Evolutionary conservation across 768 basidiomycete species (phyloP).

Genomic region (Rhodosporidiobolus odoratus): DNA sequence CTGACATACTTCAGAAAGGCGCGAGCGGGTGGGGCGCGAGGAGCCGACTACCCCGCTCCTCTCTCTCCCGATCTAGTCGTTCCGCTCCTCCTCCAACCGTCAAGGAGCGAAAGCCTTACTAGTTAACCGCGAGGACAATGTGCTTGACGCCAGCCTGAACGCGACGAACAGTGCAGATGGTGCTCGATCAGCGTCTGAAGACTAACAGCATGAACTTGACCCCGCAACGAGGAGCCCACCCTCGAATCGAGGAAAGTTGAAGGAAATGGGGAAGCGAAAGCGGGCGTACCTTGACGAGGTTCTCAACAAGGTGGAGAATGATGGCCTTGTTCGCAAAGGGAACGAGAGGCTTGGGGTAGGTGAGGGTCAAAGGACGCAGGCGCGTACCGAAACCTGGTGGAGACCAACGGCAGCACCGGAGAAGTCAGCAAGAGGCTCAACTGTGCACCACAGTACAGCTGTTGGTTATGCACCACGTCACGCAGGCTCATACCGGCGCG

Average conservation of each 20-base stretch:
- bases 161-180: background rate
- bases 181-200: background rate
- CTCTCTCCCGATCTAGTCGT: too few species aligned
- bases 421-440: background rate
- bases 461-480: background rate
- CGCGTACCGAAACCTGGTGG: conserved; percentile 51
- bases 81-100: background rate
- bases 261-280: background rate
- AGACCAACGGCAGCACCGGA: background rate
- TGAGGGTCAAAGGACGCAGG: conserved; percentile 51
- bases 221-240: background rate
- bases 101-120: conserved; percentile 19
- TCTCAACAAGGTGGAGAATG: conserved; percentile 52
- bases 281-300: conserved; percentile 49
- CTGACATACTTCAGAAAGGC: background rate
- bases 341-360: conserved; percentile 48
- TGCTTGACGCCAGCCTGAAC: conserved; percentile 51
- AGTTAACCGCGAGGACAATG: conserved; percentile 53
- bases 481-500: background rate
- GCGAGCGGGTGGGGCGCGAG: background rate
- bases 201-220: background rate
- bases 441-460: background rate
- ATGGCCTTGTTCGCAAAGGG: conserved; percentile 49
- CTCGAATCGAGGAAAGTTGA: background rate
- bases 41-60: background rate